Evolutionary conservation across 164 flowering plant genomes (phyloP), one percentile per base, ranked within the genome.

Genomic region (Magnolia kwangsiensis): DNA sequence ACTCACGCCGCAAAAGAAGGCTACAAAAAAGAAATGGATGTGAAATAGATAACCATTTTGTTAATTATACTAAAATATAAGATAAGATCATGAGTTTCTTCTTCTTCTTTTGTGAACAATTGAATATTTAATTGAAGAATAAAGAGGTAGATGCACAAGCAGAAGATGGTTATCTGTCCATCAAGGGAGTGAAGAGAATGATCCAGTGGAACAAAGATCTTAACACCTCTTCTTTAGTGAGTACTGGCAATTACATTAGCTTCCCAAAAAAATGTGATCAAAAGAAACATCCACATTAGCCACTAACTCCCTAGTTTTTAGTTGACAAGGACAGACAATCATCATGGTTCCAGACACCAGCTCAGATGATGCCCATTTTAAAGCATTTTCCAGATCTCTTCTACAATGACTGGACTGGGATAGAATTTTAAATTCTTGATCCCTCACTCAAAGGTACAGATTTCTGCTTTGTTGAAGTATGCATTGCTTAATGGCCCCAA

Each of bases 1-100:
- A 96, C 85, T 96, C 98, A 67, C 98, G 97, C 50, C 99, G 89
- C 87, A 96, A 82, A 83, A 96, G 97, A 78, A 96, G 97, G 83
- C 99, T 96, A 87, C 75, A 86, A 29, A 75, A 37, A 76, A 75
- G 64, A 16, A 71, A 78, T 2, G 3, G 29, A 72, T 0, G 3
- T 18, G 19, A 61, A 31, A 63, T 68, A 1, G 14, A 11, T 2
- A 66, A 18, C 6, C 45, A 9, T 50, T 8, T 24, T 31, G 69
- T 19, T 37, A 27, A 11, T 1, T 50, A 49, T 16, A 13, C 23
- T 70, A 9, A 37, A 23, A 37, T 19, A 19, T 14, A 71, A 8
- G 18, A 49, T 61, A 21, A 23, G 24, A 49, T 19, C 45, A 16
- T 55, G 18, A 55, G 61, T 55, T 55, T 11, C 18, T 55, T 55